A percentile compares a stretch with the other conserved stretches of the same genome.
Evolutionary conservation across 2,329 filamentous ascomycete genomes (phyloP).

Genomic region (Colletotrichum caudatum): DNA sequence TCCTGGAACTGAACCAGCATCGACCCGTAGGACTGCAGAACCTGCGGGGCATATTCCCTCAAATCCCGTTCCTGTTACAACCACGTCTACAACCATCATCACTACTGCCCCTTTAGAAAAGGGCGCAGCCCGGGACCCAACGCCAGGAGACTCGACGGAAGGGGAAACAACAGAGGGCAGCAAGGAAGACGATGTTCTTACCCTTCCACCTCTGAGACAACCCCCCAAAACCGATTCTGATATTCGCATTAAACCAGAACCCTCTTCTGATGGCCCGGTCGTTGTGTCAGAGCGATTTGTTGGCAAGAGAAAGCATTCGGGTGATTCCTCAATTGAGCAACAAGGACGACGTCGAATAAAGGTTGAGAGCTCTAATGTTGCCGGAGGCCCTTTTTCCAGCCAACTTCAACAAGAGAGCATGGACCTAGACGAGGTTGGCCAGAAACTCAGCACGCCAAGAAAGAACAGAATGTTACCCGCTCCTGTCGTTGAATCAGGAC

Average conservation of each 20-base stretch:
- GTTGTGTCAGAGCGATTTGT: conserved; percentile 64
- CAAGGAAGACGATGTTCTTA: conserved; percentile 20
- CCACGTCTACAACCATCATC: not conserved
- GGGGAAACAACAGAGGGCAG: conserved; percentile 23
- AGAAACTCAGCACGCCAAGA: conserved; percentile 57
- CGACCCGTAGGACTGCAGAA: not conserved
- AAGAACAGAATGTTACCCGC: conserved; percentile 45
- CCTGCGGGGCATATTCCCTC: not conserved
- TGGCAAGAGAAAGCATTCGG: conserved; percentile 58
- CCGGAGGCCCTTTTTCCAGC: conserved; percentile 45
- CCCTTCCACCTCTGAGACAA: conserved; percentile 29
- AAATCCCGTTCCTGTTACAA: not conserved
- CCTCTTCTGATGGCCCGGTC: conserved; percentile 64
- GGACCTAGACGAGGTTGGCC: conserved; percentile 67
- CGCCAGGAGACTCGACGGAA: conserved; percentile 4
- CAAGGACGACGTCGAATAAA: conserved; percentile 55
- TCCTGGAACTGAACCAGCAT: conserved; percentile 8
- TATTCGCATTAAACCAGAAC: conserved; percentile 60
- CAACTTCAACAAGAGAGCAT: conserved; percentile 64
- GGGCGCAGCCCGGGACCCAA: not conserved
- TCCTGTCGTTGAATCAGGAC: not conserved
- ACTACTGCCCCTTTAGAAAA: not conserved
- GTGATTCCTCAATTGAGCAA: conserved; percentile 41
- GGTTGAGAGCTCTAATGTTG: conserved; percentile 54
- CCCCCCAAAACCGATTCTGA: conserved; percentile 11